Evolutionary conservation across 2,329 filamentous ascomycete genomes (phyloP), one percentile per base, ranked within the genome.

Genomic region (Fusarium paranaense): DNA sequence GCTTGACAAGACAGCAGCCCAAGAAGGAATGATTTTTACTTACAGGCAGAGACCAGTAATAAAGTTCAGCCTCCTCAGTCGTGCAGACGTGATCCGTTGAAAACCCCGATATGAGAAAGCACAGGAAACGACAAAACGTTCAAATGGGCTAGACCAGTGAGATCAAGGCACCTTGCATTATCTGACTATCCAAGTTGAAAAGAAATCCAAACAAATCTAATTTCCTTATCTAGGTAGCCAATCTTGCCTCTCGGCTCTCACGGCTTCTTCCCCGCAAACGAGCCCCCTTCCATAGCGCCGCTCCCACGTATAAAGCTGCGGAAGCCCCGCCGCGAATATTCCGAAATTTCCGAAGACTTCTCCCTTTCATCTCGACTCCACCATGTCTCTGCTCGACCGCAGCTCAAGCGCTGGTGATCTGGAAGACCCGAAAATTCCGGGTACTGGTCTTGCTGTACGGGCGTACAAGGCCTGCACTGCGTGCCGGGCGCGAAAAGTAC

Each of bases 291-390:
- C 45, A 50, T 18, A 10, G 45, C 22, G 25, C 45, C 25, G 9
- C 22, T 16, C 25, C 22, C 22, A 16, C 16, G 16, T 50, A 50
- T 50, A 50, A 50, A 50, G 45, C 4, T 30, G 9, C 9, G 45
- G 25, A 50, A 50, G 82, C 64, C 56, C 59, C 40, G 59, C 63
- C 2, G 5, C 38, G 38, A 65, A 65, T 30, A 32, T 60, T 37
- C 63, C 63, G 63, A 65, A 65, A 61, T 61, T 60, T 61, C 63
- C 63, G 63, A 47, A 57, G 11, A 37, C 22, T 20, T 30, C 45
- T 13, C 25, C 25, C 45, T 50, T 50, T 50, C 45, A 50, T 50
- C 33, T 38, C 16, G 20, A 22, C 40, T 10, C 30, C 11, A 13
- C 14, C 63, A 65, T 65, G 63, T 60, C 62, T 54, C 10, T 54